Base-by-base conservation (phyloP, 1,139 yeast species). In the Chernovozyma sophiae-reginae region DNA sequence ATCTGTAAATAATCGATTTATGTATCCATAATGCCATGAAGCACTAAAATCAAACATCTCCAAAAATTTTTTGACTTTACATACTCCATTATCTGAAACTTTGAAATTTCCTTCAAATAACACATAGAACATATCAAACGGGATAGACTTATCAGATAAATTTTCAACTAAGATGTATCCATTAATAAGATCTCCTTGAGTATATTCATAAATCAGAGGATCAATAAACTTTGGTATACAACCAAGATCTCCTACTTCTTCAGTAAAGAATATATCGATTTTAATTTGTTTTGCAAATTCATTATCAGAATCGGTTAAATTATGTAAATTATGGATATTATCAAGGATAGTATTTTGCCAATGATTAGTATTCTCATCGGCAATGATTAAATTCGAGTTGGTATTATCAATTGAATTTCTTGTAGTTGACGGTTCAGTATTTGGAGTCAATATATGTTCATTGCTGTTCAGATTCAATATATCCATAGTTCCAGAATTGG, bases 21-120 rank as follows among this genome's bases (percentile, higher is more conserved):
- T 55, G 30, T 53, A 45, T 1, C 56, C 62, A 25, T 51, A 52
- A 41, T 61, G 60, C 60, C 62, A 68, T 27, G 69, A 60, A 2
- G 71, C 74, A 30, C 57, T 53, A 39, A 68, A 67, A 44, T 69
- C 75, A 46, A 62, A 66, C 74, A 69, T 68, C 41, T 69, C 70
- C 43, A 69, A 49, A 38, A 62, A 62, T 36, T 56, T 60, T 30
- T 49, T 51, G 26, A 51, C 36, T 15, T 42, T 43, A 4, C 49
- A 43, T 15, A 53, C 58, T n/a, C 35, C 42, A 42, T 25, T 37
- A 10, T 30, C n/a, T 12, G 46, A 32, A 25, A 59, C 46, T 39
- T 46, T 44, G 28, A 58, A 49, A 25, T 50, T 53, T 1, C 74
- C 74, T 47, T 69, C 74, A 34, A 69, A 65, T 15, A 68, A 50